Evolutionary conservation across 2,329 filamentous ascomycete species (phyloP).

Genomic region (Claviceps quebecensis): DNA sequence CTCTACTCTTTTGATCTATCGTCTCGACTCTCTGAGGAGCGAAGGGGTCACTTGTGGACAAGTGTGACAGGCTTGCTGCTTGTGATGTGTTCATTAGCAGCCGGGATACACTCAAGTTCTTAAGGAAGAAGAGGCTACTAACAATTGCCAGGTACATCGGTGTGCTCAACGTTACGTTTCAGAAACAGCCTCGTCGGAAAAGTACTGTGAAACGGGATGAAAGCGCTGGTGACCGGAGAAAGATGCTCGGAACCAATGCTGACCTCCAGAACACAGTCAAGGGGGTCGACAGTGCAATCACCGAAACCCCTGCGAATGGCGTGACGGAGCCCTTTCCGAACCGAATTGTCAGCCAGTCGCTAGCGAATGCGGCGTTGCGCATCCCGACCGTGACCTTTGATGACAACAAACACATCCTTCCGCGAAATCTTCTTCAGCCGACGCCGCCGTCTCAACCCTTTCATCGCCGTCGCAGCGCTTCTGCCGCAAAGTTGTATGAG

Average conservation of each 20-base stretch:
- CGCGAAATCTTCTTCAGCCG: constrained; percentile 63
- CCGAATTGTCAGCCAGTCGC: constrained; percentile 56
- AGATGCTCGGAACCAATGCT: constrained; percentile 16
- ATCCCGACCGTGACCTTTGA: constrained; percentile 87
- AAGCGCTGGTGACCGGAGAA: constrained; percentile 21
- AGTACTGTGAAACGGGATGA: constrained; percentile 40
- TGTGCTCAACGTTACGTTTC: constrained; percentile 90
- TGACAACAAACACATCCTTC: constrained; percentile 87
- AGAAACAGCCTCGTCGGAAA: constrained; percentile 60
- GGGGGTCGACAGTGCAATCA: not conserved
- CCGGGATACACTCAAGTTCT: too few species aligned
- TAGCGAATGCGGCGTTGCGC: constrained; percentile 48
- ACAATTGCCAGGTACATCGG: constrained; percentile 65
- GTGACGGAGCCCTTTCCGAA: constrained; percentile 9
- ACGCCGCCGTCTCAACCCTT: constrained; percentile 24
- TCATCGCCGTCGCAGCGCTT: constrained; percentile 20
- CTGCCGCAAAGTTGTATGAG: constrained; percentile 13
- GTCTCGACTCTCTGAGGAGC: not conserved
- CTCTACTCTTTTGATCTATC: not conserved
- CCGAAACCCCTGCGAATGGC: constrained; percentile 8
- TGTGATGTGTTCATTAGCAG: not conserved
- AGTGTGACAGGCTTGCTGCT: not conserved
- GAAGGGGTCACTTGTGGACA: too few species aligned
- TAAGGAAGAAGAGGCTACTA: not conserved
- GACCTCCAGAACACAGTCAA: constrained; percentile 1